Base-by-base conservation (phyloP, 2,329 filamentous ascomycete species). In the Diaporthe eres region DNA sequence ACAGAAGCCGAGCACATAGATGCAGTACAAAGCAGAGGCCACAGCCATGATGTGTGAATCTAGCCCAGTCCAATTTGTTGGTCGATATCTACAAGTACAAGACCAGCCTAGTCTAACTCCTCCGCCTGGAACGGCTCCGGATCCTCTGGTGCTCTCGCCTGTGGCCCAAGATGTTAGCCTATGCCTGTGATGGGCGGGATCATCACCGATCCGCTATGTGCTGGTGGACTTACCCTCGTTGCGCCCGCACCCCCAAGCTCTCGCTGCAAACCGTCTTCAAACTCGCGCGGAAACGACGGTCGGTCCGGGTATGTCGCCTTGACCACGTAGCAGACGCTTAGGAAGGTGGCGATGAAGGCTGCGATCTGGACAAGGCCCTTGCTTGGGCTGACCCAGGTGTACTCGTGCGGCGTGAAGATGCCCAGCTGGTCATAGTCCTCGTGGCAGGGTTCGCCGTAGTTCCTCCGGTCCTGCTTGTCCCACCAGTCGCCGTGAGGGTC, bases 401-500 rank as follows among this genome's bases (percentile, higher is more conserved):
- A 98, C 81, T 96, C 93, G 84, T 97, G 92, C 3, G 95, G 92
- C 70, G 94, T 94, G 86, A 99, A 96, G 78, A 98, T 93, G 80
- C 95, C 96, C 75, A 98, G 89, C 75, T 95, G 90, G 84, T 99
- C 97, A 85, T 98, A 94, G 85, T 99, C 97, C 86, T 99, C 97
- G 85, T 99, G 96, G 71, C 98, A 92, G 17, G 96, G 95, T 86
- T 99, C 97, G 85, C 96, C 96, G 84, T 94, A 98, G 90, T 99
- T 98, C 82, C 97, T 92, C 84, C 96, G 93, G 86, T 98, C 97
- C 87, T 99, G 97, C 85, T 95, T 94, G 86, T 99, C 96, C 95
- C 95, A 98, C 95, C 95, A 99, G 83, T 95, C 93, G 83, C 86
- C 96, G 84, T 98, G 91, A 49, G 97, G 97, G 85, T 98, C 97